Evolutionary conservation across 768 basidiomycete species (phyloP).

Genomic region (Serendipita sp.): DNA sequence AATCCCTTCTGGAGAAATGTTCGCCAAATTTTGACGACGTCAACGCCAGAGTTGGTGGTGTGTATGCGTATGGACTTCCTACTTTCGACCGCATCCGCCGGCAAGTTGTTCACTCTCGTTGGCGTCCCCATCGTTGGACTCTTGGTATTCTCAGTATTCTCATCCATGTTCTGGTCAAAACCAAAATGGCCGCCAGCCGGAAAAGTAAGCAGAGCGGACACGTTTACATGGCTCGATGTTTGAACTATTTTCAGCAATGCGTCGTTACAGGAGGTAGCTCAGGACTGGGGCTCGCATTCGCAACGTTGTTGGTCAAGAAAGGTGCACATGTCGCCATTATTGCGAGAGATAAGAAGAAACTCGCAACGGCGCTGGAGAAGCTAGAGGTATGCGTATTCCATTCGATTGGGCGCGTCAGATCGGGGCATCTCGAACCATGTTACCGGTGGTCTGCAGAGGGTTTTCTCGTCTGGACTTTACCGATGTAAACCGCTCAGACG

Average conservation of each 20-base stretch:
- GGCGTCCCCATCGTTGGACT: neutral
- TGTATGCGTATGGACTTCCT: too few relatives aligned
- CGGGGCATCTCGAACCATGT: too few relatives aligned
- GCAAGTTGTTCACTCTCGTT: neutral
- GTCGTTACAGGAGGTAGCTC: constrained; percentile 74
- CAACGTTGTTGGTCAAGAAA: constrained; percentile 41
- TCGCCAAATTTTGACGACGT: too few relatives aligned
- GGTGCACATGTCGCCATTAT: constrained; percentile 81
- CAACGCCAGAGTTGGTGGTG: too few relatives aligned
- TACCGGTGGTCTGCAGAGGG: too few relatives aligned
- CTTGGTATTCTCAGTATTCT: neutral
- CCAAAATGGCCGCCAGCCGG: neutral
- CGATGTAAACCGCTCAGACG: too few relatives aligned
- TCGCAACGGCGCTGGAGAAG: constrained; percentile 40
- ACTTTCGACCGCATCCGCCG: too few relatives aligned
- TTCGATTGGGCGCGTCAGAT: too few relatives aligned
- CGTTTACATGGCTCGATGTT: neutral
- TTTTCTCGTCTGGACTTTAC: too few relatives aligned
- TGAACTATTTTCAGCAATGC: constrained; percentile 38
- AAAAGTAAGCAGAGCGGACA: neutral
- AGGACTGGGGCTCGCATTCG: constrained; percentile 64
- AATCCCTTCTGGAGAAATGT: too few relatives aligned
- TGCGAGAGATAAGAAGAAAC: constrained; percentile 49
- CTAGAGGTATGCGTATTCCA: constrained; percentile 38
- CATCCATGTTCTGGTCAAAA: neutral